A percentile compares a stretch with the other conserved stretches of the same genome.
Evolutionary conservation across 768 basidiomycete species (phyloP).

Genomic region (Boletus pseudo-olivaceus): DNA sequence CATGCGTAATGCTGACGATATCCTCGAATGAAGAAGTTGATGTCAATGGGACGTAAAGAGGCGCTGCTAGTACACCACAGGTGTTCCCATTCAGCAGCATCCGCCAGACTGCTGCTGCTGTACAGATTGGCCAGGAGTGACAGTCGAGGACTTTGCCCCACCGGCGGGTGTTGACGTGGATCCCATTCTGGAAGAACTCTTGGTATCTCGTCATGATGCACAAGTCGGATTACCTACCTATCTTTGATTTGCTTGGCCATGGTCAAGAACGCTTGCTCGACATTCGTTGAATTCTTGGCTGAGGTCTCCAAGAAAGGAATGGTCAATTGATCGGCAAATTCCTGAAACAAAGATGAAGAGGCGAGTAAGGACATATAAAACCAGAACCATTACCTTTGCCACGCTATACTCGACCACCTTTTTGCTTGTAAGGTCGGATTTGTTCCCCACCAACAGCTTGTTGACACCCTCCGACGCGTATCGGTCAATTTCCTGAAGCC

Average conservation of each 20-base stretch:
- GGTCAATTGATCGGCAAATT: constrained; percentile 91
- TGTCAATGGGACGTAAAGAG: constrained; percentile 15
- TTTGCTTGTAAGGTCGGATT: constrained; percentile 96
- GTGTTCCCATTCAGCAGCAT: constrained; percentile 63
- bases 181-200: constrained; percentile 61
- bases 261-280: constrained; percentile 98
- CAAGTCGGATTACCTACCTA: constrained; percentile 45
- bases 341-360: constrained; percentile 41
- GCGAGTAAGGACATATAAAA: neutral
- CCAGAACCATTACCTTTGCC: constrained; percentile 60
- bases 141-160: constrained; percentile 75
- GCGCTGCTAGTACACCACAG: constrained; percentile 16
- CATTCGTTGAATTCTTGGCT: constrained; percentile 98
- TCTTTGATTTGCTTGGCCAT: constrained; percentile 97
- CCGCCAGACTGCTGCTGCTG: constrained; percentile 68
- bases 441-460: constrained; percentile 98
- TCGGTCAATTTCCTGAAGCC: constrained; percentile 89
- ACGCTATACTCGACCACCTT: constrained; percentile 89
- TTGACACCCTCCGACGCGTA: constrained; percentile 99
- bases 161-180: constrained; percentile 72
- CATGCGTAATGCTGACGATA: constrained; percentile 27
- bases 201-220: neutral
- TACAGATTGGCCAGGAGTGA: constrained; percentile 82
- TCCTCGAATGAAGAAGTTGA: constrained; percentile 16
- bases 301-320: constrained; percentile 98